These are phyloP conservation scores for Stellera chamaejasme DNA, from an alignment of 345 rosid genomes.

Conservation along the genomic window DNA sequence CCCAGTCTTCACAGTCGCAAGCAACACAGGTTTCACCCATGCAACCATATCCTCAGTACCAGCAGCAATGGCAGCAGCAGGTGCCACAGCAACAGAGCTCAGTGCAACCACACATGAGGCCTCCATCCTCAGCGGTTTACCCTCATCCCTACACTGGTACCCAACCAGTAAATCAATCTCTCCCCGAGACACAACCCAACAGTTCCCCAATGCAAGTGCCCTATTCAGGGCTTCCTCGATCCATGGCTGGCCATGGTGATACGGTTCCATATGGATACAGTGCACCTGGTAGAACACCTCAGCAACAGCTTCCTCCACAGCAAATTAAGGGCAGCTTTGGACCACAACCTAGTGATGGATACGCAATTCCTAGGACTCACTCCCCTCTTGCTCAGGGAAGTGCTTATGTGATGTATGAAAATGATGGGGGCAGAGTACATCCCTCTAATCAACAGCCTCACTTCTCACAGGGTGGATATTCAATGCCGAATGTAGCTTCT, in stretches of 20 bases:
- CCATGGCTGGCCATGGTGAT: slow-evolving; percentile 51
- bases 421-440: slow-evolving; percentile 52
- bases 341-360: slow-evolving; percentile 55
- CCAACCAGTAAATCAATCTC: slow-evolving; percentile 54
- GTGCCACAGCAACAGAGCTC: slow-evolving; percentile 44
- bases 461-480: slow-evolving; percentile 66
- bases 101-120: slow-evolving; percentile 58
- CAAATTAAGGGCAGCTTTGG: slow-evolving; percentile 58
- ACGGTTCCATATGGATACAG: slow-evolving; percentile 63
- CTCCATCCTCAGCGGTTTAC: slow-evolving; percentile 50
- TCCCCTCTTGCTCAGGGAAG: slow-evolving; percentile 49
- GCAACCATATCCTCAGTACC: slow-evolving; percentile 61
- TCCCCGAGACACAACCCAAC: slow-evolving; percentile 48
- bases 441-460: slow-evolving; percentile 52
- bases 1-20: slow-evolving; percentile 50
- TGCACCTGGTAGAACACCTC: slow-evolving; percentile 40
- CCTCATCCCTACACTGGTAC: slow-evolving; percentile 42
- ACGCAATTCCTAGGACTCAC: slow-evolving; percentile 44
- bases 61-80: slow-evolving; percentile 73
- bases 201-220: slow-evolving; percentile 69
- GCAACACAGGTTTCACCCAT: slow-evolving; percentile 29
- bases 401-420: slow-evolving; percentile 67
- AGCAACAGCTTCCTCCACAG: slow-evolving; percentile 61
- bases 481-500: slow-evolving; percentile 29
- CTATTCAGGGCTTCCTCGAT: slow-evolving; percentile 65